Conservation (phyloP, 1,139 yeast genomes). For the Nakaseomyces uthaithaninus region DNA sequence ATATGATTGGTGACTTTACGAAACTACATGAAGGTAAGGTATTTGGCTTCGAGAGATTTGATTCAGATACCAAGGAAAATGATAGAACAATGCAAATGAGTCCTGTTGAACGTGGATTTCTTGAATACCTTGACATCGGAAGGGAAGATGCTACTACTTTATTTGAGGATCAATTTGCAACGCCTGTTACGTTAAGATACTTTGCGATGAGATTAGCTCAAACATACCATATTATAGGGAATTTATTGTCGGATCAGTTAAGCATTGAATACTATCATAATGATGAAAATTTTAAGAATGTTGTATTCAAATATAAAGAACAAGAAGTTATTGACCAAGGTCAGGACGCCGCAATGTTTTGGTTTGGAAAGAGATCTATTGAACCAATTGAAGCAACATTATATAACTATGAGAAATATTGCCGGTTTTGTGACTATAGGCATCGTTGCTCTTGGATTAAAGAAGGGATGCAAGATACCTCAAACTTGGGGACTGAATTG, state of each 20-base stretch:
- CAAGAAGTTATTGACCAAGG: slow-evolving; percentile 30
- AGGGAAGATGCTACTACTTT: slow-evolving; percentile 14
- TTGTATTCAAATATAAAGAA: slow-evolving; percentile 35
- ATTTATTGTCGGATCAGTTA: slow-evolving; percentile 35
- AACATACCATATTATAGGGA: slow-evolving; percentile 35
- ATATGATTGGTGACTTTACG: slow-evolving; percentile 39
- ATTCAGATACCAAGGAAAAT: slow-evolving; percentile 18
- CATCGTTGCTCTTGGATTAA: slow-evolving; percentile 32
- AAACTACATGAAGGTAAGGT: slow-evolving; percentile 41
- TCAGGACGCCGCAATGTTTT: slow-evolving; percentile 37
- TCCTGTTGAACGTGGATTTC: slow-evolving; percentile 9
- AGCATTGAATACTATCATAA: slow-evolving; percentile 48
- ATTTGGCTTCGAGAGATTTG: slow-evolving; percentile 39
- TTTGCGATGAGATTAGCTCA: slow-evolving; percentile 51
- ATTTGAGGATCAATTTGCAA: background rate
- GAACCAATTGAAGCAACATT: slow-evolving; percentile 33
- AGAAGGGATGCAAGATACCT: slow-evolving; percentile 10
- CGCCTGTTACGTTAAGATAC: slow-evolving; percentile 48
- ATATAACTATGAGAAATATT: slow-evolving; percentile 33
- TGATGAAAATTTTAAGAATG: slow-evolving; percentile 35
- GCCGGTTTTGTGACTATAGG: slow-evolving; percentile 49
- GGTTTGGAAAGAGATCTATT: slow-evolving; percentile 50
- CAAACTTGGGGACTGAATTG: background rate
- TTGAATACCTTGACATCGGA: slow-evolving; percentile 3
- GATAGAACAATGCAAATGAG: slow-evolving; percentile 9